Evolutionary conservation across 306 rosid species (phyloP).

Genomic region (Dalbergia cultrata): DNA sequence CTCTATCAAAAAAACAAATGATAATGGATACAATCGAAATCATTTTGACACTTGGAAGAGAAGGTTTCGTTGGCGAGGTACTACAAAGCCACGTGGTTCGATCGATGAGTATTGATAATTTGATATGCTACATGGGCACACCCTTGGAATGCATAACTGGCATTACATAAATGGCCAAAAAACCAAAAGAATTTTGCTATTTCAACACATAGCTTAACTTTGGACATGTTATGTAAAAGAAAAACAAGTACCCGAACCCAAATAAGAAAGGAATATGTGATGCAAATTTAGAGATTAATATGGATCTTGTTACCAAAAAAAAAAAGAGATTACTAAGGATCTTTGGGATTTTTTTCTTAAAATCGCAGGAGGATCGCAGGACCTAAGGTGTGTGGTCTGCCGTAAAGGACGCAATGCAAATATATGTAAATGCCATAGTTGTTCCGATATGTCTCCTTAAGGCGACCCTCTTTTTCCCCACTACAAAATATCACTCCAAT

Average conservation of each 20-base stretch:
- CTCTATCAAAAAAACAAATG: no score
- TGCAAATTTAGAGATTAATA: conserved; percentile 50
- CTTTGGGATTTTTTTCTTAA: conserved; percentile 52
- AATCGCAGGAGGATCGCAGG: conserved; percentile 60
- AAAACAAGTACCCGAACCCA: conserved; percentile 46
- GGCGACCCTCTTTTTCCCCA: neutral
- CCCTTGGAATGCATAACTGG: no score
- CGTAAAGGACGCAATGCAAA: conserved; percentile 57
- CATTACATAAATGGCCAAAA: neutral
- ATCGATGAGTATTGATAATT: conserved; percentile 14
- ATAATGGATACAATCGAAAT: neutral
- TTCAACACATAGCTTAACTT: neutral
- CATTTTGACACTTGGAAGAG: conserved; percentile 28
- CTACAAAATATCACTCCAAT: no score
- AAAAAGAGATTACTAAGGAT: conserved; percentile 61
- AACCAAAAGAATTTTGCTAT: neutral
- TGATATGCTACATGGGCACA: neutral
- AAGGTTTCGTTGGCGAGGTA: conserved; percentile 2
- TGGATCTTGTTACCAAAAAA: no score
- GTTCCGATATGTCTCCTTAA: conserved; percentile 48
- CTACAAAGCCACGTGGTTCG: conserved; percentile 39
- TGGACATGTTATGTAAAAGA: conserved; percentile 44
- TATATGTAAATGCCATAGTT: conserved; percentile 33
- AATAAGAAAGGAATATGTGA: conserved; percentile 39
- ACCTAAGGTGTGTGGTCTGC: conserved; percentile 39